Base-by-base conservation (phyloP, 2,329 filamentous ascomycete genomes). In the Diaporthe velutina region DNA sequence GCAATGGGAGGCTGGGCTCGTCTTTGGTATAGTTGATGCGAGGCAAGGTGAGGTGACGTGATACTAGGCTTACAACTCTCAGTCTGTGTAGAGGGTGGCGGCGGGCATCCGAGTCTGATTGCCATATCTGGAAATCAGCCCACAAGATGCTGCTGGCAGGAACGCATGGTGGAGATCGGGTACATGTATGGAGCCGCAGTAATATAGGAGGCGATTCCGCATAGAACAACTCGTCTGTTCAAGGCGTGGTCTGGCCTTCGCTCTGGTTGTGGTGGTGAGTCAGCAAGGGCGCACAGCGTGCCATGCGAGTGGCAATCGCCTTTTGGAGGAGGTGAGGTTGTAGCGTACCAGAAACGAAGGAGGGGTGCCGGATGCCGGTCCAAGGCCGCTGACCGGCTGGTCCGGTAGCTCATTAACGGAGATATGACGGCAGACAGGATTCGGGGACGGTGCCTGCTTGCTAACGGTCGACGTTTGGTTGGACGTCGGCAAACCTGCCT, bases 401-500 rank as follows among this genome's bases (percentile, higher is more conserved):
- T 7, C 30, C 45, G 61, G 61, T 13, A 22, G 35, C 33, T 25
- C 22, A 17, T 25, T 38, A 45, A 25, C 58, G 58, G 60, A 45
- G 28, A 12, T 33, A 8, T 48, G 40, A 66, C 60, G 60, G 60
- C 40, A 61, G 35, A 35, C 9, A 17, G n/a, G 35, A 3, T 40
- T 40, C 57, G 57, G 35, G 35, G 33, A 42, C n/a, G n/a, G 38
- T 45, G 42, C 30, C 3, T 45, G 40, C 40, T 66, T 66, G 28
- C 30, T 66, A 66, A 66, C 61, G 42, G 61, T 38, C 61, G 22
- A 66, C 61, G 28, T 50, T 66, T 66, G 61, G 61, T 66, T 66
- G 61, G 61, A 35, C 42, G 28, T 13, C 35, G 17, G 19, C 22
- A 25, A 38, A 15, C 13, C 30, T 30, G 33, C 12, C 45, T 52